phyloP scores from a whole-genome alignment of 2,329 filamentous ascomycete species.

The Nothopassalora personata region DNA sequence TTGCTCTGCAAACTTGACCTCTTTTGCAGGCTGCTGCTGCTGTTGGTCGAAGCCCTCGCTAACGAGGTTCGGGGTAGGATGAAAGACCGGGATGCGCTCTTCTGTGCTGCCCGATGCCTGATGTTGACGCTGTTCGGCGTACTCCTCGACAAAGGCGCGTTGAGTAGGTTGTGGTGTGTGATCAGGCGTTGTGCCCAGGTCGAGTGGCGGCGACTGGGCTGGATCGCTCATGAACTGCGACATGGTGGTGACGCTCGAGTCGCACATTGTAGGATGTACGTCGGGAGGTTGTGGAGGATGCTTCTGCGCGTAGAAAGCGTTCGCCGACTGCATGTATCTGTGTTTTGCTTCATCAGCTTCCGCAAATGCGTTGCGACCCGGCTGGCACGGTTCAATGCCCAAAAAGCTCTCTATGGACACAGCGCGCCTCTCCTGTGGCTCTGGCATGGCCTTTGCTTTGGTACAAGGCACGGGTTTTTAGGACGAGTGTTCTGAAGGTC shows the following conservation, averaged over 20 bases:
- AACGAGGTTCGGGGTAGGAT: slow-evolving; percentile 22
- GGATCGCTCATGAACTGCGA: slow-evolving; percentile 21
- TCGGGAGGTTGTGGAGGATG: slow-evolving; percentile 18
- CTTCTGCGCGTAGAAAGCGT: slow-evolving; percentile 33
- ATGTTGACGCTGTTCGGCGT: slow-evolving; percentile 29
- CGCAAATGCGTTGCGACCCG: slow-evolving; percentile 30
- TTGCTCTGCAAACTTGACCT: slow-evolving; percentile 3
- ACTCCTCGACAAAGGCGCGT: slow-evolving; percentile 38
- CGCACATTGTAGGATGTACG: slow-evolving; percentile 25
- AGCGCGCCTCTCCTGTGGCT: not conserved
- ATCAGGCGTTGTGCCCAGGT: slow-evolving; percentile 26
- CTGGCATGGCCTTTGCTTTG: not conserved
- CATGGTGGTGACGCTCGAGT: slow-evolving; percentile 26
- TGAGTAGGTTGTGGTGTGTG: slow-evolving; percentile 29
- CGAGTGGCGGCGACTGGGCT: slow-evolving; percentile 17
- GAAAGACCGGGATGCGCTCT: slow-evolving; percentile 26
- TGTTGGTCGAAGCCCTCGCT: slow-evolving; percentile 18
- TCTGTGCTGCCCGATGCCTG: slow-evolving; percentile 32
- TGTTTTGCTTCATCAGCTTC: slow-evolving; percentile 19
- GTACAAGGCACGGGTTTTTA: not conserved
- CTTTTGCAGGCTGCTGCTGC: slow-evolving; percentile 5
- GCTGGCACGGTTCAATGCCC: slow-evolving; percentile 4
- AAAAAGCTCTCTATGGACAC: not conserved
- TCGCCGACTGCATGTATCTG: slow-evolving; percentile 25
- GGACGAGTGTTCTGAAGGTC: slow-evolving; percentile 1